A percentile compares a stretch with the other conserved stretches of the same genome.
These are phyloP conservation scores for Yamadazyma tumulicola DNA, from an alignment of 805 yeast genomes.

Conservation along the genomic window DNA sequence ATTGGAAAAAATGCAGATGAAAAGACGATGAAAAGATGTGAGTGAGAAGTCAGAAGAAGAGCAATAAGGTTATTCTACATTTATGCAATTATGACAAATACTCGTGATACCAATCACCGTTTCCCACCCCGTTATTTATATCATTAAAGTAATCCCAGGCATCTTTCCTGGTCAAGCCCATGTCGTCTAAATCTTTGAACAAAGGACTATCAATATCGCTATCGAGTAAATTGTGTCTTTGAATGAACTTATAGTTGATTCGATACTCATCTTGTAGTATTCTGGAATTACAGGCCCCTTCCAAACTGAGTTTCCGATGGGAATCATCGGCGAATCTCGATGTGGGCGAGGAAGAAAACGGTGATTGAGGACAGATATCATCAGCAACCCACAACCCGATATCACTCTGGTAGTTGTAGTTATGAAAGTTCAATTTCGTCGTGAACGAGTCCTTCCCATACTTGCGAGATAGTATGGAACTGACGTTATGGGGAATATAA, in stretches of 20 bases:
- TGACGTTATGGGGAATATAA: constrained; percentile 33
- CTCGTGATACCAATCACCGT: constrained; percentile 20
- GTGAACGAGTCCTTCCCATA: constrained; percentile 30
- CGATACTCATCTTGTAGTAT: constrained; percentile 37
- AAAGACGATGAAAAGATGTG: too few relatives aligned
- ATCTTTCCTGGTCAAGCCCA: constrained; percentile 41
- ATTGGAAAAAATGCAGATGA: too few relatives aligned
- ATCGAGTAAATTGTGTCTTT: constrained; percentile 22
- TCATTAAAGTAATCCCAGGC: constrained; percentile 30
- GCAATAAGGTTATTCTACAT: too few relatives aligned
- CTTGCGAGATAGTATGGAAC: constrained; percentile 26
- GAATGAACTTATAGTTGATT: constrained; percentile 21
- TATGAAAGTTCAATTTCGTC: constrained; percentile 21
- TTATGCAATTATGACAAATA: constrained; percentile 5
- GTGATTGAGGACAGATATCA: constrained; percentile 27
- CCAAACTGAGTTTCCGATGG: constrained; percentile 24
- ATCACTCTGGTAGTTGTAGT: constrained; percentile 40
- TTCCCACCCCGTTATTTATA: constrained; percentile 12
- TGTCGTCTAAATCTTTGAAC: constrained; percentile 26
- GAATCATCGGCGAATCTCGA: constrained; percentile 21
- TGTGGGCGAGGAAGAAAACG: constrained; percentile 24
- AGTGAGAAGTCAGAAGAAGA: too few relatives aligned
- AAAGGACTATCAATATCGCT: constrained; percentile 21
- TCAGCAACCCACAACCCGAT: constrained; percentile 47
- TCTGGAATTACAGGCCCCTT: constrained; percentile 38